phyloP scores from a whole-genome alignment of 2,329 filamentous ascomycete genomes.

The Ophiostoma tasmaniense region DNA sequence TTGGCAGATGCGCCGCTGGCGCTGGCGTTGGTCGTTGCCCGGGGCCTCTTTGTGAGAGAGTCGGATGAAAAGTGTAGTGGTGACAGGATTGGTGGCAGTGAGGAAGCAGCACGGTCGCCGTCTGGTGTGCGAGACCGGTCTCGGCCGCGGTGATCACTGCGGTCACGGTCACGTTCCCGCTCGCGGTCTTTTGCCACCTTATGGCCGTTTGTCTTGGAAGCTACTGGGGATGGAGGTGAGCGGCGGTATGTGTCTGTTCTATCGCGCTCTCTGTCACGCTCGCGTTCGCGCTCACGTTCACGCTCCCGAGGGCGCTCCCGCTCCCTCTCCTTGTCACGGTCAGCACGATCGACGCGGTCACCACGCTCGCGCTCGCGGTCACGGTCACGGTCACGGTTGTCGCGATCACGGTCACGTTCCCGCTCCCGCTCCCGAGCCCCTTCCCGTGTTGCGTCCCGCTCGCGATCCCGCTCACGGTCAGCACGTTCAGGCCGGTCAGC shows the following conservation, averaged over 20 bases:
- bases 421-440: slow-evolving; percentile 8
- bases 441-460: slow-evolving; percentile 6
- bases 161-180: slow-evolving; percentile 9
- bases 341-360: not conserved
- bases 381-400: not conserved
- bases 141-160: slow-evolving; percentile 6
- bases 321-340: slow-evolving; percentile 5
- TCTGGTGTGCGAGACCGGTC: slow-evolving; percentile 28
- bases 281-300: slow-evolving; percentile 9
- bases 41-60: slow-evolving; percentile 16
- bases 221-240: slow-evolving; percentile 8
- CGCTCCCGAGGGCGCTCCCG: not conserved
- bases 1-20: slow-evolving; percentile 24
- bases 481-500: not conserved
- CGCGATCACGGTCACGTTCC: not conserved
- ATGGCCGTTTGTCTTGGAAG: slow-evolving; percentile 10
- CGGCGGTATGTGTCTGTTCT: slow-evolving; percentile 1
- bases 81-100: slow-evolving; percentile 45
- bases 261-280: slow-evolving; percentile 9
- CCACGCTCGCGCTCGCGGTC: not conserved
- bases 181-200: slow-evolving; percentile 7
- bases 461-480: slow-evolving; percentile 7
- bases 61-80: slow-evolving; percentile 38
- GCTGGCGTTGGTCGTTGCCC: slow-evolving; percentile 21
- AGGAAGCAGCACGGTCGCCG: slow-evolving; percentile 31